These are phyloP conservation scores for Trematosphaeria pertusa DNA, from an alignment of 2,329 filamentous ascomycete genomes.

Conservation along the genomic window DNA sequence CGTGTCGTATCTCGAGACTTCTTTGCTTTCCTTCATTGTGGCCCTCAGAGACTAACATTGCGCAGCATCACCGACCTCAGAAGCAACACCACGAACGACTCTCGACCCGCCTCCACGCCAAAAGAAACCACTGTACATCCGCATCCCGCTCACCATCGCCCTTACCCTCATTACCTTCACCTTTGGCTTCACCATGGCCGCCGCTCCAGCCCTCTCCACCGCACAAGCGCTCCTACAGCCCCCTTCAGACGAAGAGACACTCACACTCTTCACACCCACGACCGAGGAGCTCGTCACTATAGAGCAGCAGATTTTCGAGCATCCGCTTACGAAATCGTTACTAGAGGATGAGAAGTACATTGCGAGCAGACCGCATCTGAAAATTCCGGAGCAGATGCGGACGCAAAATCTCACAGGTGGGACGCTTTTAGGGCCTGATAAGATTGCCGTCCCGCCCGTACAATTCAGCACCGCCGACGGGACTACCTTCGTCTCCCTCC, in stretches of 20 bases:
- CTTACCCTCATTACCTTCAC: constrained; percentile 57
- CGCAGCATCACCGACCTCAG: constrained; percentile 10
- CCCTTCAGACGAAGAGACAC: constrained; percentile 75
- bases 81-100: constrained; percentile 8
- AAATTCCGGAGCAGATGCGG: constrained; percentile 75
- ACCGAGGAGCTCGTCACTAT: constrained; percentile 62
- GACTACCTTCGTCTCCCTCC: constrained; percentile 64
- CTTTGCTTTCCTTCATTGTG: neutral
- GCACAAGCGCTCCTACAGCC: constrained; percentile 60
- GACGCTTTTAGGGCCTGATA: constrained; percentile 75
- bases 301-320: constrained; percentile 75
- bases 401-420: constrained; percentile 81
- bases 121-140: constrained; percentile 34
- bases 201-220: constrained; percentile 59
- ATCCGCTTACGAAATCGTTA: constrained; percentile 75
- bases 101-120: constrained; percentile 1
- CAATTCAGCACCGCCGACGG: constrained; percentile 71
- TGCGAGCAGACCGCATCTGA: constrained; percentile 85
- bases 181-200: constrained; percentile 65
- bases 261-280: constrained; percentile 68
- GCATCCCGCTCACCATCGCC: constrained; percentile 55
- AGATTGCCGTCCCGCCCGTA: constrained; percentile 81
- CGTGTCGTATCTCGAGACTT: neutral
- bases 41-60: neutral
- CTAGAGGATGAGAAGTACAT: constrained; percentile 70